These are phyloP conservation scores for Suhomyces kilbournensis DNA, from an alignment of 805 yeast genomes.

Conservation along the genomic window DNA sequence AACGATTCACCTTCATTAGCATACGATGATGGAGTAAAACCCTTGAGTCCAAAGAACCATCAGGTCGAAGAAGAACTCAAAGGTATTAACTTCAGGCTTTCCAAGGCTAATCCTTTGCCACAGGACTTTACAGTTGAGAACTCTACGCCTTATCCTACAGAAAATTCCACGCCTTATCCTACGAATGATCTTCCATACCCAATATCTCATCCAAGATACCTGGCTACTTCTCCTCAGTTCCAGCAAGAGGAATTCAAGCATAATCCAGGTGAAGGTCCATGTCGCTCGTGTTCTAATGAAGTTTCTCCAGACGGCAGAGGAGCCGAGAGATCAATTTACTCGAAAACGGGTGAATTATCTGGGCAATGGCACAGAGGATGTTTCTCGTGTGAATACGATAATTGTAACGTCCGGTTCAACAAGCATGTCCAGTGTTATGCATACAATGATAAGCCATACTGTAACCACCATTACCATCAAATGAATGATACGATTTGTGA, in stretches of 20 bases:
- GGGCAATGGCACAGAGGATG: constrained; percentile 96
- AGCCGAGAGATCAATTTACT: constrained; percentile 61
- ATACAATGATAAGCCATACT: constrained; percentile 74
- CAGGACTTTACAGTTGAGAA: neutral
- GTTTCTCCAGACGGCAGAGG: constrained; percentile 44
- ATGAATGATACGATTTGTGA: constrained; percentile 74
- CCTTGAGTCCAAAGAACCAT: constrained; percentile 35
- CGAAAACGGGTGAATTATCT: constrained; percentile 77
- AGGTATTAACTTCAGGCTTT: constrained; percentile 22
- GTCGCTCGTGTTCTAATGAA: constrained; percentile 65
- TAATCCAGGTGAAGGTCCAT: constrained; percentile 73
- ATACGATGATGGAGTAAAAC: constrained; percentile 17
- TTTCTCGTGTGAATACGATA: constrained; percentile 58
- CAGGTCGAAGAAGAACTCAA: constrained; percentile 31
- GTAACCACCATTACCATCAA: constrained; percentile 73
- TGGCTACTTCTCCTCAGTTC: neutral
- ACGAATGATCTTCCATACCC: neutral
- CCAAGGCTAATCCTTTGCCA: neutral
- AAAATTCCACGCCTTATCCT: neutral
- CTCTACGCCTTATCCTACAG: neutral
- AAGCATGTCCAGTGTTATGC: constrained; percentile 72
- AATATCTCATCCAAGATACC: neutral
- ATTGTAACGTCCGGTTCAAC: constrained; percentile 56
- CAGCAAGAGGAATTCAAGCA: neutral
- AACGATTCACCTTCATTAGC: neutral